A percentile compares a stretch with the other conserved stretches of the same genome.
Conservation (phyloP, 2,329 filamentous ascomycete genomes). For the Geoglossum cookeanum region DNA sequence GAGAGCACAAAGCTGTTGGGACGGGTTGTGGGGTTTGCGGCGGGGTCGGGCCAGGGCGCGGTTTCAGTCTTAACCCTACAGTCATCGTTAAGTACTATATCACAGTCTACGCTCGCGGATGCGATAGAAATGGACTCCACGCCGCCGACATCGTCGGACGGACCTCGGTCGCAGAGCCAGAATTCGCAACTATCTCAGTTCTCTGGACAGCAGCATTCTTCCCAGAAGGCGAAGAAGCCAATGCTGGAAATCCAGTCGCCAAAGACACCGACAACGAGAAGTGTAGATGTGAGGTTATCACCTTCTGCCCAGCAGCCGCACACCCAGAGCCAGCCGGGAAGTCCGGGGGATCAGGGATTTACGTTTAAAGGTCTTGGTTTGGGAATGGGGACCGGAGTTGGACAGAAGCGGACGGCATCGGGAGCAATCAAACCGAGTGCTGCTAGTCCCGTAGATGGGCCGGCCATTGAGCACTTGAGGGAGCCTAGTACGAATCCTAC, state of each 20-base stretch:
- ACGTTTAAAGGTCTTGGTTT: not conserved
- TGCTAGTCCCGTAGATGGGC: not conserved
- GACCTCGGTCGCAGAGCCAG: not conserved
- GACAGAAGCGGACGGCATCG: slow-evolving; percentile 1
- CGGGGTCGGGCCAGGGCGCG: not conserved
- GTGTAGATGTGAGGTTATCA: not conserved
- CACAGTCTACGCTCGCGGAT: not conserved
- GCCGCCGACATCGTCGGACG: not conserved
- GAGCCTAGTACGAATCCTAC: not conserved
- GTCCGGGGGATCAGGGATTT: not conserved
- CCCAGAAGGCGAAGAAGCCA: not conserved
- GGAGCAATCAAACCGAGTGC: slow-evolving; percentile 1
- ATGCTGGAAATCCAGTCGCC: not conserved
- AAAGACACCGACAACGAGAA: not conserved
- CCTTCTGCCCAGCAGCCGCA: not conserved
- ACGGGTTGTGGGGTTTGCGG: not conserved
- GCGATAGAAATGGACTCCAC: not conserved
- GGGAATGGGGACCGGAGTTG: not conserved
- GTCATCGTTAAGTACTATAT: not conserved
- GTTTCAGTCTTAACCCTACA: not conserved
- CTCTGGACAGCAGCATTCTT: not conserved
- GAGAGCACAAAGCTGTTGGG: not conserved
- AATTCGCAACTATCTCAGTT: not conserved
- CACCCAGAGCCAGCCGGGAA: not conserved
- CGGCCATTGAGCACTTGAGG: not conserved